These are phyloP conservation scores for Puya raimondii DNA, from an alignment of 176 grass and related monocot species.

Conservation along the genomic window DNA sequence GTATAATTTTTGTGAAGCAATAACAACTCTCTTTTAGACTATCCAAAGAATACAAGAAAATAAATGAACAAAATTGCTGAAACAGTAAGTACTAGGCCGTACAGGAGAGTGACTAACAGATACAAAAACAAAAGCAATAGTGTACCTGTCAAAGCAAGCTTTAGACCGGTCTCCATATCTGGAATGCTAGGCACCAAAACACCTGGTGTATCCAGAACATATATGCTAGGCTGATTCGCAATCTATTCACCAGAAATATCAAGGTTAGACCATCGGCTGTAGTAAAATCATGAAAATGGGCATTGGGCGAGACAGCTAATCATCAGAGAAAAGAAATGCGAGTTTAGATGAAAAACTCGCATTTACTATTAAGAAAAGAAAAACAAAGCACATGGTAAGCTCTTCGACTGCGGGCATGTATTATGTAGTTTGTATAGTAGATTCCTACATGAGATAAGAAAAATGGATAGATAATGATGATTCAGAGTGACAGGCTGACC, in stretches of 20 bases:
- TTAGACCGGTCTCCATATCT: slow-evolving; percentile 87
- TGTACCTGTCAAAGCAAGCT: slow-evolving; percentile 88
- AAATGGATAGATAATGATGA: too few relatives aligned
- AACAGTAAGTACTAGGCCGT: not conserved
- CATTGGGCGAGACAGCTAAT: not conserved
- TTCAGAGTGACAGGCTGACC: too few relatives aligned
- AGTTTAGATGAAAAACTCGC: not conserved
- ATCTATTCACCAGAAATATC: slow-evolving; percentile 49
- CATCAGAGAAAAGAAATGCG: not conserved
- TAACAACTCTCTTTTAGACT: not conserved
- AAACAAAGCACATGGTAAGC: too few relatives aligned
- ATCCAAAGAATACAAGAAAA: not conserved
- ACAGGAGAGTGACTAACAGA: not conserved
- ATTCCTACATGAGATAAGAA: too few relatives aligned
- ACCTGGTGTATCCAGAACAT: slow-evolving; percentile 96
- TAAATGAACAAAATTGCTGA: not conserved
- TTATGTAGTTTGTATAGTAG: too few relatives aligned
- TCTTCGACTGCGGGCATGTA: too few relatives aligned
- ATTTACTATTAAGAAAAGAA: not conserved
- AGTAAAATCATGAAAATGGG: not conserved
- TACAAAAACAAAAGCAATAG: not conserved
- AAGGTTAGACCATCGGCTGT: slow-evolving; percentile 9
- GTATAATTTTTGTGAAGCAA: too few relatives aligned
- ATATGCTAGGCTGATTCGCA: slow-evolving; percentile 87
- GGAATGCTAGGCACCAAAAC: slow-evolving; percentile 89